Evolutionary conservation across 192 early-diverging fungal species (phyloP).

Genomic region (Backusella westeae): DNA sequence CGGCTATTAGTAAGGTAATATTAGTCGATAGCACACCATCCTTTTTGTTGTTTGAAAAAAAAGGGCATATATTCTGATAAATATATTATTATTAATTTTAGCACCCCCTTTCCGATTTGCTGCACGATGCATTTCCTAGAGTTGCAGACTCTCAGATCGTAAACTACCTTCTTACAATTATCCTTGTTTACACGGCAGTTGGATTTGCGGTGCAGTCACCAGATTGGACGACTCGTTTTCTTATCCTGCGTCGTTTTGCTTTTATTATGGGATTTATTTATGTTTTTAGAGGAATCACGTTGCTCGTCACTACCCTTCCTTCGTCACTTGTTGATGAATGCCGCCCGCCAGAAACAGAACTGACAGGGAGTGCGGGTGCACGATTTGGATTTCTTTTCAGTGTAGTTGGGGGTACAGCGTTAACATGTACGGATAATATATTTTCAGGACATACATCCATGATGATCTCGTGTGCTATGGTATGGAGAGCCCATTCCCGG

Average conservation of each 20-base stretch:
- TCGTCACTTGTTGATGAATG: constrained; percentile 41
- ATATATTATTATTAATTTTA: background rate
- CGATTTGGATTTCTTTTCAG: constrained; percentile 44
- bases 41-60: background rate
- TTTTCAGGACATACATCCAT: constrained; percentile 63
- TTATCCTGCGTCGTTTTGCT: constrained; percentile 49
- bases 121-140: constrained; percentile 49
- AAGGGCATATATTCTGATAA: background rate
- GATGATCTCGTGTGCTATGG: constrained; percentile 48
- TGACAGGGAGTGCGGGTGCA: constrained; percentile 35
- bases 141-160: constrained; percentile 45
- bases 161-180: constrained; percentile 52
- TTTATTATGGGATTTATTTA: constrained; percentile 58
- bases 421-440: constrained; percentile 62
- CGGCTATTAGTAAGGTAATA: constrained; percentile 4
- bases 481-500: constrained; percentile 54
- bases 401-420: constrained; percentile 45
- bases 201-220: constrained; percentile 38
- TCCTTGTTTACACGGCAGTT: constrained; percentile 40
- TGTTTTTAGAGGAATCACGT: constrained; percentile 51
- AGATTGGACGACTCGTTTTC: constrained; percentile 51
- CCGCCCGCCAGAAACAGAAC: constrained; percentile 32
- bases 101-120: constrained; percentile 44
- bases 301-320: constrained; percentile 57
- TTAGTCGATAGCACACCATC: background rate